Conservation (phyloP, 768 basidiomycete genomes). For the Leucocoprinus leucothites region DNA sequence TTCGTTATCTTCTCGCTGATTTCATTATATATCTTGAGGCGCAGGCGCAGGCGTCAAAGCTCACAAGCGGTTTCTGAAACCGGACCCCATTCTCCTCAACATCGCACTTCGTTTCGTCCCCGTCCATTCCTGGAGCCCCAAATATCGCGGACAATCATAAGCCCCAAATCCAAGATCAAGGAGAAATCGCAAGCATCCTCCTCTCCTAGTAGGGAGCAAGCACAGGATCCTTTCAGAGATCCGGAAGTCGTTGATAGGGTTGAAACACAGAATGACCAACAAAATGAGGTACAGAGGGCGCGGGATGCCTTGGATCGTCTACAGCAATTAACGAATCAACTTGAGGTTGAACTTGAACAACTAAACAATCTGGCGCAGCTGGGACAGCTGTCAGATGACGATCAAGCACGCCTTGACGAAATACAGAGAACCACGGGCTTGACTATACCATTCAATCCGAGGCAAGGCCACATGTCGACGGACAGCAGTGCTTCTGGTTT, state of each 20-base stretch:
- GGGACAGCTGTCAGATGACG: slow-evolving; percentile 1
- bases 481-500: background rate
- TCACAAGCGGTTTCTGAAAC: too few species aligned
- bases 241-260: background rate
- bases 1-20: background rate
- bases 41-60: background rate
- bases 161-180: background rate
- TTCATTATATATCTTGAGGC: background rate
- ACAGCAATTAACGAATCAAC: background rate
- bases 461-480: background rate
- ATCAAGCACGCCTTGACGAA: background rate
- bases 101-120: background rate
- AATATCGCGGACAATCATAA: background rate
- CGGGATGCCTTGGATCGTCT: background rate
- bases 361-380: background rate
- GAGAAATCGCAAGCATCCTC: too few species aligned
- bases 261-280: too few species aligned
- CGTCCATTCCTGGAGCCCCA: background rate
- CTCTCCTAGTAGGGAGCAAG: background rate
- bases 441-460: background rate
- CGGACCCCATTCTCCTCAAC: background rate
- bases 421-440: slow-evolving; percentile 2
- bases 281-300: background rate
- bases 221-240: background rate
- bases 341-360: background rate